Base-by-base conservation (phyloP, 495 filamentous ascomycete species). In the Aspergillus cavernicola region DNA sequence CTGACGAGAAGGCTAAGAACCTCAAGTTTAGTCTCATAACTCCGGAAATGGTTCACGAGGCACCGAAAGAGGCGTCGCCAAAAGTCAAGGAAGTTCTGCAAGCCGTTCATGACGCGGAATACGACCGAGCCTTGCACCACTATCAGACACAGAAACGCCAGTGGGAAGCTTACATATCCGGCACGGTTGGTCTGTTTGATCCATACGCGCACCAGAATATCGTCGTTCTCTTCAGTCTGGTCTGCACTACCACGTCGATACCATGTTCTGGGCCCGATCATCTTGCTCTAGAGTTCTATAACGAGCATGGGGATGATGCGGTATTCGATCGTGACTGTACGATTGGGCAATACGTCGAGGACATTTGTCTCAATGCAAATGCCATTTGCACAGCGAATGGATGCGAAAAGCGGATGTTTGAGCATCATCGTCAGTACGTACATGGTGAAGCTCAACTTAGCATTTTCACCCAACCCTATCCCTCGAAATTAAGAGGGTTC, bases 371-470 rank as follows among this genome's bases (percentile, higher is more conserved):
- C 31, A 78, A 80, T 54, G 87, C 88, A 2, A 82, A 87, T 60
- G 78, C 81, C 6, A 72, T 84, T 3, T 99, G 95, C 65, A 85
- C 80, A 6, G 80, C 85, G 10, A 89, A 93, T 59, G 87, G 88
- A 11, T 99, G 95, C 62, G 90, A 95, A 54, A 84, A 84, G 42
- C 87, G 82, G 57, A 90, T 97, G 90, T 79, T 83, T 53, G 88
- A 97, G 54, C 95, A 99, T 66, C 90, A 97, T 68, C 84, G 92
- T 46, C 95, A 96, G 42, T 99, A 97, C 63, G 95, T 97, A 4
- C 95, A 99, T 62, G 95, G 92, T 10, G 88, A 96, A 66, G 93
- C 91, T 16, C 89, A 95, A 50, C 80, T 99, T 42, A 96, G 89
- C 47, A 82, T 96, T 13, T 86, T 95, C 58, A 83, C 95, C 19